Evolutionary conservation across 352 stramenopile genomes (phyloP).

Genomic region (Phytophthora aleatoria): DNA sequence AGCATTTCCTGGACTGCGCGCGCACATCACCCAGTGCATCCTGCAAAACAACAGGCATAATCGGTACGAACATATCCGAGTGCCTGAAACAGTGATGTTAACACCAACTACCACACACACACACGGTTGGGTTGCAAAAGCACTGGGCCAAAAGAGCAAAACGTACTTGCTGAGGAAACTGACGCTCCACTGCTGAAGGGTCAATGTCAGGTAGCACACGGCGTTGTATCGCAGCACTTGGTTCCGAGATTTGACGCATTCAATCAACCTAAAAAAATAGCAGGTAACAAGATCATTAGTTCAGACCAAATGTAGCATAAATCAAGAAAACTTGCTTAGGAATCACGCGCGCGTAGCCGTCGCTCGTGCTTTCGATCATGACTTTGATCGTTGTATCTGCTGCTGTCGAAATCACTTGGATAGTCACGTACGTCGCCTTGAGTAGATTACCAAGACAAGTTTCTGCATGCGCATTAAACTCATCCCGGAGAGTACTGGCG

Average conservation of each 20-base stretch:
- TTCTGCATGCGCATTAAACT: constrained; percentile 82
- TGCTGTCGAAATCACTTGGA: constrained; percentile 82
- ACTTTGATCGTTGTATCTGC: constrained; percentile 72
- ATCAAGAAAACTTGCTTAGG: constrained; percentile 56
- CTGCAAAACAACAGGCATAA: constrained; percentile 63
- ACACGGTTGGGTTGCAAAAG: neutral
- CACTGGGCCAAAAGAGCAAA: neutral
- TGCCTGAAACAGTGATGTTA: constrained; percentile 41
- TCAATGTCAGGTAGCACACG: constrained; percentile 80
- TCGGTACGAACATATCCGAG: constrained; percentile 57
- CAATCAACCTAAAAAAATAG: constrained; percentile 55
- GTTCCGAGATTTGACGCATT: constrained; percentile 75
- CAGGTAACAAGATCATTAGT: constrained; percentile 9
- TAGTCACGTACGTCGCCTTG: constrained; percentile 89
- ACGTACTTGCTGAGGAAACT: constrained; percentile 77
- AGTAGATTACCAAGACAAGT: constrained; percentile 70
- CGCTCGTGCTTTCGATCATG: constrained; percentile 79
- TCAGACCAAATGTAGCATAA: neutral
- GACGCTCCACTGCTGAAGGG: constrained; percentile 64
- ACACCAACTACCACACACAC: neutral
- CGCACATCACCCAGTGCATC: constrained; percentile 81
- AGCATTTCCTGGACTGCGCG: constrained; percentile 77
- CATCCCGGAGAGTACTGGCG: constrained; percentile 61
- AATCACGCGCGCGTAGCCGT: constrained; percentile 73
- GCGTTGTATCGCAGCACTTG: constrained; percentile 77